Evolutionary conservation across 371 early-diverging fungal genomes (phyloP).

Genomic region (Chytridiales sp.): DNA sequence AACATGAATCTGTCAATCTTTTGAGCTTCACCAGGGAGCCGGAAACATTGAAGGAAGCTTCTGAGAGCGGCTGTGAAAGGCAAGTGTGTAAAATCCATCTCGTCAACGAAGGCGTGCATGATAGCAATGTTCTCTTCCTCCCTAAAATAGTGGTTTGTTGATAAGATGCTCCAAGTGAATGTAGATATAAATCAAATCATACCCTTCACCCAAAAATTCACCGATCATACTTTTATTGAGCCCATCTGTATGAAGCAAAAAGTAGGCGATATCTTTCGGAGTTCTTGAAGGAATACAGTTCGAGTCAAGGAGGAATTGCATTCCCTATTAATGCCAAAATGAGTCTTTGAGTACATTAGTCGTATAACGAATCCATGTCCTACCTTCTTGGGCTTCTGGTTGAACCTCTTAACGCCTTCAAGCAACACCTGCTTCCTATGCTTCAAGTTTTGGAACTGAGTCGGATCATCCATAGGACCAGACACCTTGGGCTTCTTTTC

Average conservation of each 20-base stretch:
- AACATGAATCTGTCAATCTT: slow-evolving; percentile 97
- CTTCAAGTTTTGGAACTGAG: slow-evolving; percentile 72
- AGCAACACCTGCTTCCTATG: slow-evolving; percentile 76
- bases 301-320: slow-evolving; percentile 65
- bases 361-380: slow-evolving; percentile 1
- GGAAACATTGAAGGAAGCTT: slow-evolving; percentile 87
- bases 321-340: slow-evolving; percentile 50
- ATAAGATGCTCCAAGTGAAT: slow-evolving; percentile 6
- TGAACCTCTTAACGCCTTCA: slow-evolving; percentile 79
- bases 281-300: slow-evolving; percentile 60
- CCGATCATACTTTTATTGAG: slow-evolving; percentile 86
- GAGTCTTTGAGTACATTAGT: neutral
- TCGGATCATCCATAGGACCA: slow-evolving; percentile 59
- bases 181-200: slow-evolving; percentile 10
- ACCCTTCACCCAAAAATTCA: slow-evolving; percentile 92
- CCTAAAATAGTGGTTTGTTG: slow-evolving; percentile 16
- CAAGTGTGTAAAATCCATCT: slow-evolving; percentile 77
- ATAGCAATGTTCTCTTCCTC: slow-evolving; percentile 84
- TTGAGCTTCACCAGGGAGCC: slow-evolving; percentile 97
- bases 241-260: slow-evolving; percentile 73
- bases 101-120: slow-evolving; percentile 94
- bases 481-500: slow-evolving; percentile 5
- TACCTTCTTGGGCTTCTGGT: slow-evolving; percentile 83
- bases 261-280: slow-evolving; percentile 66
- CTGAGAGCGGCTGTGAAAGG: slow-evolving; percentile 84